Conservation (phyloP, 257 asterid species). For the Echium plantagineum region DNA sequence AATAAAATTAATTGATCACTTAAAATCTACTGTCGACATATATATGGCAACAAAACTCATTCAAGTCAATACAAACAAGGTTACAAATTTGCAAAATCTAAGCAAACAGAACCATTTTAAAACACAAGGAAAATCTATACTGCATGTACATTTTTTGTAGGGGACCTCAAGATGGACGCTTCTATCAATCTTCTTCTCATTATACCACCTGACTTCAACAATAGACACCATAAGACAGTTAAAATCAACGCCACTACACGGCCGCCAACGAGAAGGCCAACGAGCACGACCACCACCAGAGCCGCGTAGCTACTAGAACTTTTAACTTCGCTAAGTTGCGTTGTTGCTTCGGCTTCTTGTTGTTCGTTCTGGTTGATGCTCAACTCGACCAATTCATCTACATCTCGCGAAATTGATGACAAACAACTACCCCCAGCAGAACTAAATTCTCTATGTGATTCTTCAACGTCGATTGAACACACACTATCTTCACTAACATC, state of each 20-base stretch:
- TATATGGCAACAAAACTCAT: not conserved
- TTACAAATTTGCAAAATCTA: not conserved
- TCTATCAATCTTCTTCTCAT: conserved; percentile 10
- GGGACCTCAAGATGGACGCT: conserved; percentile 8
- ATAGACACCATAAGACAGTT: conserved; percentile 39
- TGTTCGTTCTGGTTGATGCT: conserved; percentile 1
- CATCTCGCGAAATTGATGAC: not conserved
- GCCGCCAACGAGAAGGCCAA: conserved; percentile 49
- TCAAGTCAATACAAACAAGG: not conserved
- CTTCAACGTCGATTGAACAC: conserved; percentile 2
- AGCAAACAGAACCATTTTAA: not conserved
- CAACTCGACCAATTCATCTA: conserved; percentile 6
- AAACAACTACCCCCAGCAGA: not conserved
- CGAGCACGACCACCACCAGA: conserved; percentile 34
- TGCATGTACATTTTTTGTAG: not conserved
- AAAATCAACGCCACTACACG: conserved; percentile 36
- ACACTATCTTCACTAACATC: conserved; percentile 6
- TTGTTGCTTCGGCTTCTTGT: not conserved
- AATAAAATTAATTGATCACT: no score
- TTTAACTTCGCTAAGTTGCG: not conserved
- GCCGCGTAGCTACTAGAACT: conserved; percentile 7
- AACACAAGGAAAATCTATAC: not conserved
- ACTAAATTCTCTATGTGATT: not conserved
- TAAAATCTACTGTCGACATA: no score
- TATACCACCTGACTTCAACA: conserved; percentile 32